Percentiles rank a stretch among this genome's conserved stretches.
These are phyloP conservation scores for peach (Prunus persica) DNA, from an alignment of 306 rosid genomes.

Conservation along the genomic window DNA sequence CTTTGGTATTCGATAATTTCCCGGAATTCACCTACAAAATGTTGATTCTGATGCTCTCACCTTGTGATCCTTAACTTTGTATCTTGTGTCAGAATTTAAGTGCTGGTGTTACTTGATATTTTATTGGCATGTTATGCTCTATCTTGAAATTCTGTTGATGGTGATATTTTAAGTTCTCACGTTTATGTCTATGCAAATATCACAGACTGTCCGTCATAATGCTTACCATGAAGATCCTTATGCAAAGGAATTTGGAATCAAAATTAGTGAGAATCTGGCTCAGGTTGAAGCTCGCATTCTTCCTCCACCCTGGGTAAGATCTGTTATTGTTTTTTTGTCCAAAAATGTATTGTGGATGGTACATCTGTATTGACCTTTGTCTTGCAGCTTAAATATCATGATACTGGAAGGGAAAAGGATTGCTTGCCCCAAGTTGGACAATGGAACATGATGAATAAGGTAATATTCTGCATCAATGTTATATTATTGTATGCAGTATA, in stretches of 20 bases:
- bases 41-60: not conserved
- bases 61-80: not conserved
- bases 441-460: constrained; percentile 99
- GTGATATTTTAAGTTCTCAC: not conserved
- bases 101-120: not conserved
- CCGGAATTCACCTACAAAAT: not conserved
- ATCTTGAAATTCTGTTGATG: not conserved
- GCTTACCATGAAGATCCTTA: constrained; percentile 81
- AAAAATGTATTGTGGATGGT: not conserved
- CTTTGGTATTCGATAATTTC: not conserved
- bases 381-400: constrained; percentile 83
- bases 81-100: not conserved
- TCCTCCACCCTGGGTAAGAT: constrained; percentile 86
- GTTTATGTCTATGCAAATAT: not conserved
- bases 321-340: not conserved
- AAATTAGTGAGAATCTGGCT: constrained; percentile 83
- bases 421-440: constrained; percentile 97
- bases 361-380: not conserved
- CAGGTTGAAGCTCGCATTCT: constrained; percentile 98
- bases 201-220: constrained; percentile 82
- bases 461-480: constrained; percentile 7
- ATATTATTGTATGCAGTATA: not conserved
- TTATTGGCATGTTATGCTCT: not conserved
- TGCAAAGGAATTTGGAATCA: constrained; percentile 90
- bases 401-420: constrained; percentile 90